phyloP scores from a whole-genome alignment of 164 flowering plant genomes.

The Brasenia schreberi region DNA sequence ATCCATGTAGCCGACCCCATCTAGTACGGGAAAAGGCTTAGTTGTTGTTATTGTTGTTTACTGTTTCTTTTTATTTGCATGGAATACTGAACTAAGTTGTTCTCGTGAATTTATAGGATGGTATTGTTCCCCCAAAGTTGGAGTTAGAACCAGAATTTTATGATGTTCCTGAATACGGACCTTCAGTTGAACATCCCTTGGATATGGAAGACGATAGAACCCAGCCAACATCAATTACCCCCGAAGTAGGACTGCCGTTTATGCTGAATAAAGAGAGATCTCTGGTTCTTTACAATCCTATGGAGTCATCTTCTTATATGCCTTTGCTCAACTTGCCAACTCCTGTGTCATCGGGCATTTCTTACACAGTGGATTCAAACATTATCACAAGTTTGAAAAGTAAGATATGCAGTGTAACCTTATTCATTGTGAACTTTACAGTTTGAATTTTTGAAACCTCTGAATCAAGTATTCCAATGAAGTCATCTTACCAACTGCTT shows the following conservation, averaged over 20 bases:
- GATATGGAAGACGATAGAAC: background rate
- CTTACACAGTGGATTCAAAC: constrained; percentile 29
- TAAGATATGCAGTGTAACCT: constrained; percentile 15
- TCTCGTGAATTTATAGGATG: constrained; percentile 20
- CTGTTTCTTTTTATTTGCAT: too few species aligned
- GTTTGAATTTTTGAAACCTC: background rate
- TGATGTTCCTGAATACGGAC: constrained; percentile 4
- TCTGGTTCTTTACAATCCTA: constrained; percentile 54
- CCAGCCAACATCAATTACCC: constrained; percentile 3
- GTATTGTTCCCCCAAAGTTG: constrained; percentile 48
- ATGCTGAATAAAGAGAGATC: constrained; percentile 51
- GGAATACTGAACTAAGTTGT: background rate
- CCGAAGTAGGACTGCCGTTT: constrained; percentile 14
- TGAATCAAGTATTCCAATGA: too few species aligned
- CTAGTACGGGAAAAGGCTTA: too few species aligned
- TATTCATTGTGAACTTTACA: too few species aligned
- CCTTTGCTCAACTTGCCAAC: constrained; percentile 5
- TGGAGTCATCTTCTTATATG: constrained; percentile 4
- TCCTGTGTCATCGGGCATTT: constrained; percentile 13
- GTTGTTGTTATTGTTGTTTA: too few species aligned
- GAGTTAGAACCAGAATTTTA: constrained; percentile 48
- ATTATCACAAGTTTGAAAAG: constrained; percentile 42
- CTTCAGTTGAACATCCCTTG: constrained; percentile 4
- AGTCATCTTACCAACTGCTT: background rate
- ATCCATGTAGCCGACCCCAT: too few species aligned